Evolutionary conservation across 202 grass and related monocot genomes (phyloP).

Genomic region (Schoenoplectus tabernaemontani): DNA sequence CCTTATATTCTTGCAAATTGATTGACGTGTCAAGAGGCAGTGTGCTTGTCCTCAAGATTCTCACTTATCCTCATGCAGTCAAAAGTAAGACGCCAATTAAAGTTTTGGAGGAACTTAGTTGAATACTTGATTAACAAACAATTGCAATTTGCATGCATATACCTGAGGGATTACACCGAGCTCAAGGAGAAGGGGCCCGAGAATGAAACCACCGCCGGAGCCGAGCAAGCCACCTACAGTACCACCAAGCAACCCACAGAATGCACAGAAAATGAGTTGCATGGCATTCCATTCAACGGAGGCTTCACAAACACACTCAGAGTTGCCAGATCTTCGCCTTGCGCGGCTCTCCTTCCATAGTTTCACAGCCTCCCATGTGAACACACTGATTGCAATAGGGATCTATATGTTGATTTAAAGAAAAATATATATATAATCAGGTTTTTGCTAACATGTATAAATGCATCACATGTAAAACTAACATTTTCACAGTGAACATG

Average conservation of each 20-base stretch:
- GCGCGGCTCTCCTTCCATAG: conserved; percentile 59
- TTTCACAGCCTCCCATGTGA: conserved; percentile 49
- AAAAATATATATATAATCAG: background rate
- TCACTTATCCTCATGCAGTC: background rate
- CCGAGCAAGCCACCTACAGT: conserved; percentile 90
- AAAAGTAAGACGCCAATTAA: background rate
- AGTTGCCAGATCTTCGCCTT: conserved; percentile 57
- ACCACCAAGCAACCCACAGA: conserved; percentile 76
- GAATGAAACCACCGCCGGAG: conserved; percentile 92
- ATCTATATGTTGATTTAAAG: conserved; percentile 34
- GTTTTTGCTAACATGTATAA: background rate
- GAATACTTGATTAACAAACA: background rate
- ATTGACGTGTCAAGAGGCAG: background rate
- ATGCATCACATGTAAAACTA: background rate
- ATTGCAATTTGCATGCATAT: background rate
- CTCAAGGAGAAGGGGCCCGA: conserved; percentile 96
- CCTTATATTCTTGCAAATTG: too few relatives aligned
- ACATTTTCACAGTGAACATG: background rate
- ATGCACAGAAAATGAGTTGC: conserved; percentile 86
- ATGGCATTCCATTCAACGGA: conserved; percentile 62
- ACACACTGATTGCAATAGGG: conserved; percentile 48
- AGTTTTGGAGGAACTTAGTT: background rate
- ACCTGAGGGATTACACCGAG: conserved; percentile 97
- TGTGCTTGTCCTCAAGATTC: background rate
- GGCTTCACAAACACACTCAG: conserved; percentile 78